Evolutionary conservation across 768 basidiomycete genomes (phyloP), one percentile per base, ranked within the genome.

Genomic region (Lentinula raphanica): DNA sequence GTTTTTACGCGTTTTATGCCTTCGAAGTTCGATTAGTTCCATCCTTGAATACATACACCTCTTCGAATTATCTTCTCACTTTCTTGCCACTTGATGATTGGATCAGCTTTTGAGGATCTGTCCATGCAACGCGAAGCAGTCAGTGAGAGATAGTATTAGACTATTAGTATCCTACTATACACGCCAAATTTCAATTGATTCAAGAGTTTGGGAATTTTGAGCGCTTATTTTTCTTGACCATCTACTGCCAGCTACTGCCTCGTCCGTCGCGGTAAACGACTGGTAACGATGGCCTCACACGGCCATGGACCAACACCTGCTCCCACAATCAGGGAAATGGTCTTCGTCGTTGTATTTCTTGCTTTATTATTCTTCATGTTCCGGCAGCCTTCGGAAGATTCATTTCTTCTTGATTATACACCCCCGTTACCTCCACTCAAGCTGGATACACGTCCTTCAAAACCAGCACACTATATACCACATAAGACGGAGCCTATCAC

Each of bases 311-410:
- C 36, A 38, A 39, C 51, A 23, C 51, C 27, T n/a, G 6, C 60
- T 13, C 79, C 79, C 5, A 78, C 80, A 5, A 67, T 67, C 50
- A 74, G 81, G 40, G 81, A 83, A 63, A 65, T 74, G 36, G 13
- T 76, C 36, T 66, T 84, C 44, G 68, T 81, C 17, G 66, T 71
- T 39, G 59, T 74, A 29, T 59, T 83, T 2, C 67, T 81, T n/a
- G 15, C 55, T 27, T 51, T 59, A 21, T 46, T 67, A 1, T 60
- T 61, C 38, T 58, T 65, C 7, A 29, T 66, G 2, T 62, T 58
- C 5, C 21, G 54, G 4, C 54, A 45, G 1, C 46, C 60, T 19
- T 50, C 64, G 61, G 3, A 60, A 62, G n/a, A 36, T 59, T 19
- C 29, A 51, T 38, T 64, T 72, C 49, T 44, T 65, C 19, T 58